A percentile compares a stretch with the other conserved stretches of the same genome.
Conservation (phyloP, 2,329 filamentous ascomycete species). For the Sclerotinia glacialis region DNA sequence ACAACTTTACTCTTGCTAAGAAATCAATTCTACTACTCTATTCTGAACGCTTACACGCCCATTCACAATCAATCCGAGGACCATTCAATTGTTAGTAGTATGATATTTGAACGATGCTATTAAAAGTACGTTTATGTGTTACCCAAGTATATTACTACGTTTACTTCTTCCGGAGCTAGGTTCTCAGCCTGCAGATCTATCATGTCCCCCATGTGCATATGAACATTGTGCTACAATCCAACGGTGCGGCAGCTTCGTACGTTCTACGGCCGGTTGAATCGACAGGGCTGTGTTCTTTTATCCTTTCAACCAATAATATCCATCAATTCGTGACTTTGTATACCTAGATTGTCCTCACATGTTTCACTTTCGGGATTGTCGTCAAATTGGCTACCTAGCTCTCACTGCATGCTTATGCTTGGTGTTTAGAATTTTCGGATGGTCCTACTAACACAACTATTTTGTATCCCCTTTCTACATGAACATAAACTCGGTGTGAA, state of each 20-base stretch:
- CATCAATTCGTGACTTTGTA: constrained; percentile 12
- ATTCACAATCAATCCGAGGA: background rate
- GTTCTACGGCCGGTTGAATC: constrained; percentile 2
- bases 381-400: constrained; percentile 19
- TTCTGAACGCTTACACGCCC: no score
- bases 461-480: constrained; percentile 12
- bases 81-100: background rate
- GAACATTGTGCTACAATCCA: constrained; percentile 1
- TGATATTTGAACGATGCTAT: constrained; percentile 1
- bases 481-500: constrained; percentile 21
- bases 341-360: constrained; percentile 13
- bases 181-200: constrained; percentile 7
- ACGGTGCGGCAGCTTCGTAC: constrained; percentile 9
- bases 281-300: constrained; percentile 13
- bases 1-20: background rate
- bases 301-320: constrained; percentile 6
- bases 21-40: background rate
- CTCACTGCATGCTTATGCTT: constrained; percentile 20
- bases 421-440: constrained; percentile 8
- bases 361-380: constrained; percentile 20
- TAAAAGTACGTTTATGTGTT: background rate
- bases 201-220: constrained; percentile 13
- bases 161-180: constrained; percentile 12
- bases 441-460: constrained; percentile 17
- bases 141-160: constrained; percentile 6